Evolutionary conservation across 768 basidiomycete species (phyloP).

Genomic region (Chalciporus chontae): DNA sequence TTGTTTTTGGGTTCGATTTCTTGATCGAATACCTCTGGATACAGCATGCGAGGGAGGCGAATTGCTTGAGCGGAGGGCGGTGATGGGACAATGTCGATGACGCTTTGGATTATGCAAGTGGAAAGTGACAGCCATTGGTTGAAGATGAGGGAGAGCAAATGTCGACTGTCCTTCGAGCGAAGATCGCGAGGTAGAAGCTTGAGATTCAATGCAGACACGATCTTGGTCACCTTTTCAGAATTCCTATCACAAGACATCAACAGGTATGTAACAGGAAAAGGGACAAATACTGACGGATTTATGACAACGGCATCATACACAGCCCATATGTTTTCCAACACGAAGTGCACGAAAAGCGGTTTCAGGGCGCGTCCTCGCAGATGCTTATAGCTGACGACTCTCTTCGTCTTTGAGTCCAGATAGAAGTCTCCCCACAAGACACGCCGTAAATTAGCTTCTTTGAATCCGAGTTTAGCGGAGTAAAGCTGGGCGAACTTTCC

Average conservation of each 20-base stretch:
- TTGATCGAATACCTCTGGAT: slow-evolving; percentile 68
- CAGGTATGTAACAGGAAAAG: background rate
- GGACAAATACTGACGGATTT: slow-evolving; percentile 69
- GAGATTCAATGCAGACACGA: slow-evolving; percentile 75
- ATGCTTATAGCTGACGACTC: slow-evolving; percentile 88
- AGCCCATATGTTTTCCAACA: slow-evolving; percentile 96
- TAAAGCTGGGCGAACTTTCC: slow-evolving; percentile 93
- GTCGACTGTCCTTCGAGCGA: slow-evolving; percentile 84
- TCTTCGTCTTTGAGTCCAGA: slow-evolving; percentile 93
- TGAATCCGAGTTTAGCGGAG: slow-evolving; percentile 84
- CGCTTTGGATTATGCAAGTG: slow-evolving; percentile 85
- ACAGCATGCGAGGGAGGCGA: slow-evolving; percentile 88
- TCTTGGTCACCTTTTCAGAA: slow-evolving; percentile 84
- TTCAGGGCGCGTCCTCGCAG: slow-evolving; percentile 84
- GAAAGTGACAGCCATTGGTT: slow-evolving; percentile 96
- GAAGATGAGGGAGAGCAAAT: slow-evolving; percentile 82
- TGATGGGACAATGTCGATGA: slow-evolving; percentile 91
- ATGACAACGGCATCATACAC: slow-evolving; percentile 88
- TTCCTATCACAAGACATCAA: slow-evolving; percentile 52
- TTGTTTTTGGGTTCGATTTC: slow-evolving; percentile 65
- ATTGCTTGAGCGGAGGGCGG: slow-evolving; percentile 77
- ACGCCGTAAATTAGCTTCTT: slow-evolving; percentile 77
- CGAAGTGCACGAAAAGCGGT: slow-evolving; percentile 95
- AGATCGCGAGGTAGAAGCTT: slow-evolving; percentile 87
- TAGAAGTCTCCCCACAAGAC: slow-evolving; percentile 98